Evolutionary conservation across 163 green algal species (phyloP).

Genomic region (Scenedesmus sp.): DNA sequence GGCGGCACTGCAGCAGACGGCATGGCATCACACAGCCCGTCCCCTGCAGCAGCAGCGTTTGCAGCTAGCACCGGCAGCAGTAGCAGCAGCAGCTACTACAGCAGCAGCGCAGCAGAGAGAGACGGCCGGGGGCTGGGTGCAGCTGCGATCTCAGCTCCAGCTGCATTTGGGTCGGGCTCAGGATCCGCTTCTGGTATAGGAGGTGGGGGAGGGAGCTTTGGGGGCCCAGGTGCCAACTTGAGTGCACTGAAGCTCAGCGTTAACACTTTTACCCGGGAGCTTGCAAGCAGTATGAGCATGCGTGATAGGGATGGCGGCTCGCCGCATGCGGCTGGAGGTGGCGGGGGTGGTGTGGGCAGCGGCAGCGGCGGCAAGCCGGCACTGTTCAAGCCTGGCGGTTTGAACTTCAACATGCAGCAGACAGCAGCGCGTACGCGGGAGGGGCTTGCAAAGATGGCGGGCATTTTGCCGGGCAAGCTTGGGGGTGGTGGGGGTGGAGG

Average conservation of each 20-base stretch:
- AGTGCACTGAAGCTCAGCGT: constrained; percentile 61
- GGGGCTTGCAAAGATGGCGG: constrained; percentile 37
- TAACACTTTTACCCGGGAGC: constrained; percentile 64
- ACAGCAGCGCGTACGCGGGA: constrained; percentile 50
- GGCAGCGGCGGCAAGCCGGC: constrained; percentile 5
- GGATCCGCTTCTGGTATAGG: not conserved
- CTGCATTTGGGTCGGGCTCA: not conserved
- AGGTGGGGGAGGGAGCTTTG: constrained; percentile 22
- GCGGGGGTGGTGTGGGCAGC: not conserved
- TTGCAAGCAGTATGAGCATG: constrained; percentile 59
- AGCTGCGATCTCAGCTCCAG: not conserved
- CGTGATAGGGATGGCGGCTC: not conserved
- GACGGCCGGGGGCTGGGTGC: not conserved
- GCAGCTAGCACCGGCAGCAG: not conserved
- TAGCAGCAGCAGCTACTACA: constrained; percentile 4
- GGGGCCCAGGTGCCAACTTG: constrained; percentile 48
- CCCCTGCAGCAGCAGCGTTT: not conserved
- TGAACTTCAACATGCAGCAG: constrained; percentile 53
- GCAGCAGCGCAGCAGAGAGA: constrained; percentile 7
- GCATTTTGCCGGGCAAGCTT: not conserved
- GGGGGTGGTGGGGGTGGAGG: constrained; percentile 7
- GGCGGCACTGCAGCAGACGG: constrained; percentile 10
- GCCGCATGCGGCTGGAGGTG: not conserved
- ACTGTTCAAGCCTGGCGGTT: constrained; percentile 43
- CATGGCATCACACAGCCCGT: not conserved